Conservation (phyloP, 1,139 yeast species). For the Saccharomycopsis crataegensis region DNA sequence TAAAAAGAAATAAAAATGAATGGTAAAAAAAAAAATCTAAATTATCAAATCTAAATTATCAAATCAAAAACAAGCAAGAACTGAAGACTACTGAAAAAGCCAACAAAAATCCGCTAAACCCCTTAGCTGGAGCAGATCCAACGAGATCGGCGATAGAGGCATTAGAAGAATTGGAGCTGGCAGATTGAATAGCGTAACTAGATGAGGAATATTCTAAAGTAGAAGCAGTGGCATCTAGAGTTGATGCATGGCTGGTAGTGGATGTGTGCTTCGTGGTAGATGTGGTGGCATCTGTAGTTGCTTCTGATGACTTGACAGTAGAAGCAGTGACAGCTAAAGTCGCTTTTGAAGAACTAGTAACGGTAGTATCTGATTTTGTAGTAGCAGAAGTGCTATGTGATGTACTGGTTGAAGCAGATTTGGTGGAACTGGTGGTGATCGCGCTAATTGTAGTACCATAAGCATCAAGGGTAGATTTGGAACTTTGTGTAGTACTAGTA, state of each 20-base stretch:
- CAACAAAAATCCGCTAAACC: not conserved
- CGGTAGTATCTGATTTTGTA: not conserved
- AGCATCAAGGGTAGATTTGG: not conserved
- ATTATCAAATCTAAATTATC: not conserved
- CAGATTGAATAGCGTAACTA: not conserved
- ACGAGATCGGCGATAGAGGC: not conserved
- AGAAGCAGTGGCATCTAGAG: not conserved
- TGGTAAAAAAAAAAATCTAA: not conserved
- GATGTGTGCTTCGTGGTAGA: not conserved
- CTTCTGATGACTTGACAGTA: not conserved
- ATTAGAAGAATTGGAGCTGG: not conserved
- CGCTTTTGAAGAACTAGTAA: not conserved
- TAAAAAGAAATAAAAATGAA: not conserved
- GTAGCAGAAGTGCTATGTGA: constrained; percentile 33
- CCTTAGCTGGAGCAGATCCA: not conserved
- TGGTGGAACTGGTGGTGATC: constrained; percentile 34
- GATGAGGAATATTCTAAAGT: constrained; percentile 2
- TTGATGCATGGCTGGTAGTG: not conserved
- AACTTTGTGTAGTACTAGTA: too few species aligned
- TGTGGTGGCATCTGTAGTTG: not conserved
- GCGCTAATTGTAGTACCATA: constrained; percentile 16
- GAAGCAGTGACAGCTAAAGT: not conserved
- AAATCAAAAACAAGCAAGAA: not conserved
- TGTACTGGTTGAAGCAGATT: constrained; percentile 39
- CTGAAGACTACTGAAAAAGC: not conserved